Percentiles rank a stretch among this genome's conserved stretches.
Conservation (phyloP, 176 grass and related monocot species). For the Guadua angustifolia region DNA sequence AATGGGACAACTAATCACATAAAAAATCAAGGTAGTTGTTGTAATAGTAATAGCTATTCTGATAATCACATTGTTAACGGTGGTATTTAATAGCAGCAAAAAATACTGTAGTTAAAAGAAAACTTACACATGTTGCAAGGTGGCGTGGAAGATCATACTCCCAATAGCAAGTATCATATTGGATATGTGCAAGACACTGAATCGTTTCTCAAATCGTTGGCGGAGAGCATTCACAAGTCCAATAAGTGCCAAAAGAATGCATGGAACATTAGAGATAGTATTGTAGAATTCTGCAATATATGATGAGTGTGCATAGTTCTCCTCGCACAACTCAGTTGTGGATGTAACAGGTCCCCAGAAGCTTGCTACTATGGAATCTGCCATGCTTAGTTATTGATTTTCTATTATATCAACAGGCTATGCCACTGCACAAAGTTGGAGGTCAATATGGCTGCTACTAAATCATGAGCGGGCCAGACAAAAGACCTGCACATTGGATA, state of each 20-base stretch:
- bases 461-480: conserved; percentile 40
- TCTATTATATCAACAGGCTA: conserved; percentile 19
- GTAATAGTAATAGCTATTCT: not conserved
- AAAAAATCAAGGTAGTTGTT: not conserved
- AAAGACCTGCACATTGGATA: conserved; percentile 39
- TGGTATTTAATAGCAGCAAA: not conserved
- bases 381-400: conserved; percentile 50
- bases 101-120: not conserved
- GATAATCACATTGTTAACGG: not conserved
- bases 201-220: conserved; percentile 84
- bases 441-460: conserved; percentile 30
- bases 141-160: conserved; percentile 87
- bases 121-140: conserved; percentile 83
- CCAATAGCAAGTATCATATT: conserved; percentile 87
- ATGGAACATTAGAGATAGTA: conserved; percentile 74
- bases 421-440: not conserved
- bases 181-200: conserved; percentile 77
- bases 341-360: conserved; percentile 92
- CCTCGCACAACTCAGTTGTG: conserved; percentile 73
- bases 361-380: conserved; percentile 68
- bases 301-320: conserved; percentile 67
- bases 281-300: conserved; percentile 93
- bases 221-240: conserved; percentile 69
- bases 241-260: conserved; percentile 70
- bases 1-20: not conserved